Base-by-base conservation (phyloP, 2,329 filamentous ascomycete genomes). In the Penicillium corylophilum region DNA sequence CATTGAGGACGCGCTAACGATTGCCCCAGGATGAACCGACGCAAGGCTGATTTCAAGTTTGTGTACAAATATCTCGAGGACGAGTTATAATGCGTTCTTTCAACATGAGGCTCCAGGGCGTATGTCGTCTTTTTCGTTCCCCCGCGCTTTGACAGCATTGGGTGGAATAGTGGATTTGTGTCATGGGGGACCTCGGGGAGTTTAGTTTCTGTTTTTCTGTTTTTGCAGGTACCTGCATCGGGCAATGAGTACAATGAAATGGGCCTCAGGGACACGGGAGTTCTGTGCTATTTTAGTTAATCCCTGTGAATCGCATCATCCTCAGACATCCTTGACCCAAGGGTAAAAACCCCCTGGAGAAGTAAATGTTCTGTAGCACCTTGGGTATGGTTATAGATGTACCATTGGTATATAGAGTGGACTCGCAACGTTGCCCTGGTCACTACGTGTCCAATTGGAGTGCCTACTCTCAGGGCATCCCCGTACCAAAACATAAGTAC, bases 41-140 rank as follows among this genome's bases (percentile, higher is more conserved):
- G 93, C 71, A 96, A 97, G 79, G 92, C 90, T 50, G 93, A 97
- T 72, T 97, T 97, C 80, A 95, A 95, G 76, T 97, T 97, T 75
- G 88, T 90, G 54, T 97, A 97, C 80, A 95, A 95, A 75, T 97
- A 94, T 76, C 82, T 97, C 62, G 93, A 97, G 74, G 93, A 97
- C 69, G 93, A 96, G 74, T 82, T 96, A 72, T 86, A 70, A 73
- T 54, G 23, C 44, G 44, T 47, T 35, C 46, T 23, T 38, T 33
- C 43, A 40, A 43, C 42, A 38, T 53, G 53, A 50, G 53, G 56
- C 51, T 45, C 42, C 23, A 40, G 20, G 20, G 38, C 15, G 20
- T 41, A n/a, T 36, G 16, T 40, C 20, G 31, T 48, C 38, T 39
- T 33, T 48, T 52, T 15, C n/a, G 48, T 45, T 49, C 41, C 44